Base-by-base conservation (phyloP, 1,284 basidiomycete genomes). In the Rhodotorula sp. region DNA sequence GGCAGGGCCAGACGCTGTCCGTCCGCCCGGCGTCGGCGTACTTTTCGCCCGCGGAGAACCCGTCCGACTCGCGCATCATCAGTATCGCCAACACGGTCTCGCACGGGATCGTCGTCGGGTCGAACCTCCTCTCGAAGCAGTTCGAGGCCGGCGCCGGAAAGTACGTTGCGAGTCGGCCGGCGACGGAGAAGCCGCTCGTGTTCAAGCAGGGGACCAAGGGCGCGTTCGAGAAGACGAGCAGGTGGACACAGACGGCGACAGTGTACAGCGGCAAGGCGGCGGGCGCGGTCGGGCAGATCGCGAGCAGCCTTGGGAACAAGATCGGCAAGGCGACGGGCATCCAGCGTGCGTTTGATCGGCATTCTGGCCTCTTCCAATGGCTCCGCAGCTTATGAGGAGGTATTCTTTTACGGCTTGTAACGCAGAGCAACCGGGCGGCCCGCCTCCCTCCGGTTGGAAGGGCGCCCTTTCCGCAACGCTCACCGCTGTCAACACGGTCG, bases 301-400 rank as follows among this genome's bases (percentile, higher is more conserved):
- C 81, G 8, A 75, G 74, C 27, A 72, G 73, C 50, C 50, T 82
- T 12, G 82, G 82, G 17, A 78, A 80, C 71, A 73, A 65, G 59
- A 78, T 82, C 53, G 81, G 81, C 6, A 77, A 79, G 61, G 73
- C 76, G 48, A 77, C 80, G 3, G 81, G 81, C 10, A 79, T 82
- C 46, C 81, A 82, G 68, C 71, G 78, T 71, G 39, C 55, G 61
- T 58, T 3, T 19, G 44, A 4, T 44, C 19, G 2, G 15, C 13
- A 4, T 22, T 54, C 46, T 22, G n/a, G n/a, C 7, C 22, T n/a
- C 19, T 22, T 22, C 22, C 29, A 12, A 17, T 25, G 34, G 13
- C 17, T 15, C 17, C 22, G 57, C 19, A n/a, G n/a, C n/a, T n/a
- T n/a, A n/a, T n/a, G 17, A 56, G 34, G 25, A 8, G 44, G 15